A percentile compares a stretch with the other conserved stretches of the same genome.
Evolutionary conservation across 108 stramenopile genomes (phyloP).

Genomic region (Epipyxis sp.): DNA sequence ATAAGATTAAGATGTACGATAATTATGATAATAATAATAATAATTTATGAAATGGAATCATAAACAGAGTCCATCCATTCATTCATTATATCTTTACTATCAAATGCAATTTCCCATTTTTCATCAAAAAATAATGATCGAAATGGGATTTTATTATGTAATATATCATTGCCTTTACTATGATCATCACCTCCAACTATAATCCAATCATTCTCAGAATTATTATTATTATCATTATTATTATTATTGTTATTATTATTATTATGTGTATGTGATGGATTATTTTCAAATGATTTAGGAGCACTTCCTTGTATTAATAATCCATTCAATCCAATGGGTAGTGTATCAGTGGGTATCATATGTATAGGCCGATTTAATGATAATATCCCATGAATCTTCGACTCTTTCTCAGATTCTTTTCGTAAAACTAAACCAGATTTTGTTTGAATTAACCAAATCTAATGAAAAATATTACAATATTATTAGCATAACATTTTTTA

Average conservation of each 20-base stretch:
- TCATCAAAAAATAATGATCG: neutral
- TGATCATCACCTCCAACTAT: neutral
- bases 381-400: neutral
- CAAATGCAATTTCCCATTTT: neutral
- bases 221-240: neutral
- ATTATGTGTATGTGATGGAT: neutral
- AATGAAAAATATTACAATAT: too few species aligned
- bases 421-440: neutral
- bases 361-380: neutral
- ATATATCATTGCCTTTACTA: neutral
- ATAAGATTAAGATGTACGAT: too few species aligned
- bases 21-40: too few species aligned
- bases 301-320: neutral
- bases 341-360: neutral
- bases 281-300: neutral
- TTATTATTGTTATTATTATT: neutral
- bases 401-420: neutral
- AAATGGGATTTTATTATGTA: neutral
- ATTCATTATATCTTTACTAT: neutral
- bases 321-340: neutral
- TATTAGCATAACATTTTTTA: too few species aligned
- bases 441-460: neutral
- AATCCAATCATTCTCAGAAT: neutral
- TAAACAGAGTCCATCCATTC: slow-evolving; percentile 11
- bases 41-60: neutral